These are phyloP conservation scores for Schwanniomyces polymorphus DNA, from an alignment of 805 yeast genomes.

Conservation along the genomic window DNA sequence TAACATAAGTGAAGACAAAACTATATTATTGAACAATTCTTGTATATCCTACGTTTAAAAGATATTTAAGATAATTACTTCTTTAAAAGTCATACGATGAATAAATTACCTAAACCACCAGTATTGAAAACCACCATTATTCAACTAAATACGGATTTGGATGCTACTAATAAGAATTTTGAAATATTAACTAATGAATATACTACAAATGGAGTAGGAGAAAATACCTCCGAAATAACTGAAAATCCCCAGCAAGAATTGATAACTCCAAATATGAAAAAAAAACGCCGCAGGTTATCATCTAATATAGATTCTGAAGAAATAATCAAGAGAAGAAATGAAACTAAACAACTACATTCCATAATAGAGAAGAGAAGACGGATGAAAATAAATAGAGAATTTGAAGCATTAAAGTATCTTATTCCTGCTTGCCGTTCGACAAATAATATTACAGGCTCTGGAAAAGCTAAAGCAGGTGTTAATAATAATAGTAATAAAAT, in stretches of 20 bases:
- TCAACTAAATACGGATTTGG: constrained; percentile 44
- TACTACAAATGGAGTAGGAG: constrained; percentile 7
- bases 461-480: constrained; percentile 1
- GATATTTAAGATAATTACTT: too few relatives aligned
- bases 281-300: constrained; percentile 41
- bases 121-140: constrained; percentile 44
- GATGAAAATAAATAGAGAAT: constrained; percentile 77
- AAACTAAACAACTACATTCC: constrained; percentile 57
- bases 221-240: neutral
- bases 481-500: constrained; percentile 35
- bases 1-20: too few relatives aligned
- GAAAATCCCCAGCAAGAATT: constrained; percentile 1
- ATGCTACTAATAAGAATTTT: constrained; percentile 40
- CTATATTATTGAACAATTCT: too few relatives aligned
- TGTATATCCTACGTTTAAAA: too few relatives aligned
- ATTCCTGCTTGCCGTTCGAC: constrained; percentile 76
- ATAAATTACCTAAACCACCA: constrained; percentile 37
- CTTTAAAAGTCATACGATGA: neutral
- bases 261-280: constrained; percentile 13
- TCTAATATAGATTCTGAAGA: constrained; percentile 40
- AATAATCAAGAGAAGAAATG: constrained; percentile 39
- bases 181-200: constrained; percentile 44
- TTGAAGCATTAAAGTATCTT: constrained; percentile 73
- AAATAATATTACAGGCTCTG: constrained; percentile 12
- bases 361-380: constrained; percentile 79